Conservation (phyloP, 2,329 filamentous ascomycete species). For the Exophiala spinifera region DNA sequence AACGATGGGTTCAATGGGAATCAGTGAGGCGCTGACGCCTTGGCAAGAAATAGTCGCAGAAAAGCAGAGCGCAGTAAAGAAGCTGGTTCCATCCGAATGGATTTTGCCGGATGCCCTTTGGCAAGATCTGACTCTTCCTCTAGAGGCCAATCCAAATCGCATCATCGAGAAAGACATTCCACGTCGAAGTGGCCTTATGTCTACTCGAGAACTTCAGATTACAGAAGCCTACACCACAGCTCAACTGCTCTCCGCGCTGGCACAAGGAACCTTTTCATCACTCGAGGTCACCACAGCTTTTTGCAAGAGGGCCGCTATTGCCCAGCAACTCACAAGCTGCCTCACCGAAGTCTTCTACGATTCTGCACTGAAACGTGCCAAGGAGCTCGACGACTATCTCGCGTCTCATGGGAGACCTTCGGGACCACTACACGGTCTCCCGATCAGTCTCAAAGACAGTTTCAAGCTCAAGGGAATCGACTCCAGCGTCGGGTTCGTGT, state of each 20-base stretch:
- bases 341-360: conserved; percentile 30
- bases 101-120: background rate
- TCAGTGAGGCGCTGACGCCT: background rate
- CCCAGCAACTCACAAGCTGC: conserved; percentile 12
- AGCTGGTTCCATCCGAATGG: background rate
- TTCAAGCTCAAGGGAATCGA: conserved; percentile 27
- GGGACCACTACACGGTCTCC: conserved; percentile 32
- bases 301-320: background rate
- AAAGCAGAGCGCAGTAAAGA: background rate
- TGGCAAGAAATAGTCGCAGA: conserved; percentile 1
- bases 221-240: background rate
- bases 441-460: conserved; percentile 30
- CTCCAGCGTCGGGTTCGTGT: conserved; percentile 34
- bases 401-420: conserved; percentile 20
- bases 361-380: conserved; percentile 26
- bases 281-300: no score
- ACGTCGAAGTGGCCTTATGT: background rate
- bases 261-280: background rate
- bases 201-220: conserved; percentile 19
- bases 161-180: background rate
- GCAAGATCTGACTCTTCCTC: background rate
- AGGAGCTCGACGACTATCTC: conserved; percentile 23
- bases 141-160: background rate
- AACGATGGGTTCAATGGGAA: background rate
- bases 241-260: background rate